Base-by-base conservation (phyloP, 768 basidiomycete genomes). In the Galerina marginata region DNA sequence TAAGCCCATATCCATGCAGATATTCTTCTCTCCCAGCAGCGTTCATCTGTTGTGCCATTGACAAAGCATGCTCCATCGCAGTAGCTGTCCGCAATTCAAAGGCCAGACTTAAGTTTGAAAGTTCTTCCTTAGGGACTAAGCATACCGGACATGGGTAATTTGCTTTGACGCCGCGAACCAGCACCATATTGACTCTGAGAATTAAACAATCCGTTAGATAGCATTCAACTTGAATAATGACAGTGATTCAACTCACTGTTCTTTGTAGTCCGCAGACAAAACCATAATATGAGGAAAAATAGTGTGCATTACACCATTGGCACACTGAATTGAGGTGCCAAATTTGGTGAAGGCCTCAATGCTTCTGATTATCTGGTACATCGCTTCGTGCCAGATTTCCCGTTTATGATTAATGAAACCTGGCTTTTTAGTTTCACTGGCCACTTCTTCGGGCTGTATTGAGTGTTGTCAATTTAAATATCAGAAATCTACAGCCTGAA, bases 211-310 rank as follows among this genome's bases (percentile, higher is more conserved):
- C 33, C 40, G 20, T 25, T 37, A 25, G 37, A 29, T 46, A 52
- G 14, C 11, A 20, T 10, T 62, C 44, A 46, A 46, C 12, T 37
- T 44, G 6, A 29, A 3, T 47, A 39, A 38, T 11, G 14, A 4
- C 46, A 16, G 9, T n/a, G 29, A 37, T 26, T 39, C 5, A 7
- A 70, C 77, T 46, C 66, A 81, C 79, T 76, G 75, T 66, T 81
- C 79, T 58, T 81, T 74, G 39, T 77, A 80, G 59, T 80, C 77
- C 1, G 72, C 74, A 6, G 74, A 78, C 1, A 79, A 61, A 3
- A 81, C 77, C 0, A 75, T 38, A 36, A 81, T 62, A 7, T 71
- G 15, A 0, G 74, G 75, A n/a, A 72, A 79, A 0, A 81, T 23
- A 16, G 43, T 60, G 0, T 63, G 67, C 1, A 7, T 1, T 11